These are phyloP conservation scores for Lolium rigidum DNA, from an alignment of 176 grass and related monocot genomes.

Conservation along the genomic window DNA sequence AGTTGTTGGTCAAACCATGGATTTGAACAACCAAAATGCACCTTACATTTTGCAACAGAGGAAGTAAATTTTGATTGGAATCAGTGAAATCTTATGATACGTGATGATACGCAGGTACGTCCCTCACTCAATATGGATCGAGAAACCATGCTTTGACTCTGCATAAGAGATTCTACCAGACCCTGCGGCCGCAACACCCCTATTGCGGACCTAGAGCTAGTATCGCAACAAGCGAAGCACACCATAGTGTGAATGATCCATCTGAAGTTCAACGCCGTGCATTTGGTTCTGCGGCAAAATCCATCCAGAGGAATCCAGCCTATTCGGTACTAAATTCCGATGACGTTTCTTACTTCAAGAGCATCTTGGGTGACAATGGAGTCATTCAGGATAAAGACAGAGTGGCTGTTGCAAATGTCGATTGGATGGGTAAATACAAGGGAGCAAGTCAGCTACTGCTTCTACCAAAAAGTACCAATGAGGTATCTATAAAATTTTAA, in stretches of 20 bases:
- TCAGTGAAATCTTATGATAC: constrained; percentile 28
- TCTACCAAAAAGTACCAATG: constrained; percentile 74
- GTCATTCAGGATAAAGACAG: constrained; percentile 90
- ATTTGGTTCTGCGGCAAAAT: constrained; percentile 56
- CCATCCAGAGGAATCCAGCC: constrained; percentile 71
- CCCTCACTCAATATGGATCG: constrained; percentile 4
- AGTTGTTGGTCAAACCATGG: neutral
- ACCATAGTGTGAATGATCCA: neutral
- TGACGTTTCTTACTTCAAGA: constrained; percentile 85
- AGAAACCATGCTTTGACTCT: constrained; percentile 21
- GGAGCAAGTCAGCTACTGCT: constrained; percentile 84
- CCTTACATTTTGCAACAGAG: neutral
- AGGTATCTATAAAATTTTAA: constrained; percentile 47
- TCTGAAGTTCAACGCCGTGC: constrained; percentile 44
- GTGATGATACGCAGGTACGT: constrained; percentile 27
- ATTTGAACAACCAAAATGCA: neutral
- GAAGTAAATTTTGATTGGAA: constrained; percentile 32
- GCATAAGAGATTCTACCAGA: constrained; percentile 43
- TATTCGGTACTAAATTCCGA: constrained; percentile 75
- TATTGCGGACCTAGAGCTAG: constrained; percentile 7
- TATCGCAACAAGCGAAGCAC: constrained; percentile 16
- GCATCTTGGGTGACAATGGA: constrained; percentile 70
- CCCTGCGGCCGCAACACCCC: neutral
- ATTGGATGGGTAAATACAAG: constrained; percentile 93
- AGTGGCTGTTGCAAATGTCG: constrained; percentile 74